phyloP scores from a whole-genome alignment of 148 eudicot genomes.

The Silene latifolia region DNA sequence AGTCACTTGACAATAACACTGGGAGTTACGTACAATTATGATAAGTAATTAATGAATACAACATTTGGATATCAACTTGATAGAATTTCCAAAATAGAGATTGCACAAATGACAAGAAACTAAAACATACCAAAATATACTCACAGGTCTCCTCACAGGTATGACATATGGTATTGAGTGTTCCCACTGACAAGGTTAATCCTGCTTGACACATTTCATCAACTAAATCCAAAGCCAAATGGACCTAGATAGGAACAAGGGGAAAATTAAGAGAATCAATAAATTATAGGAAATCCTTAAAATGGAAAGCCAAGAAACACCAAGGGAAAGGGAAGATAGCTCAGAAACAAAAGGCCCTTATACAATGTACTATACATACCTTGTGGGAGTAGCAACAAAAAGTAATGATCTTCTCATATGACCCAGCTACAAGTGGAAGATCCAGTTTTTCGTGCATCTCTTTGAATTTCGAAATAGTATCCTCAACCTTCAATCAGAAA shows the following conservation, averaged over 20 bases:
- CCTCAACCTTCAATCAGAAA: slow-evolving; percentile 59
- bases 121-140: slow-evolving; percentile 58
- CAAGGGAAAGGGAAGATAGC: not conserved
- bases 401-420: slow-evolving; percentile 67
- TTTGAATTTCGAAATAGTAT: slow-evolving; percentile 43
- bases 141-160: slow-evolving; percentile 71
- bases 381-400: slow-evolving; percentile 52
- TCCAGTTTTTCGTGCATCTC: slow-evolving; percentile 60
- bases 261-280: slow-evolving; percentile 8
- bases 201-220: slow-evolving; percentile 66
- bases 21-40: not conserved
- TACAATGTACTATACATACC: slow-evolving; percentile 36
- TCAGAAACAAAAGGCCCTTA: not conserved
- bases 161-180: slow-evolving; percentile 53
- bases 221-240: slow-evolving; percentile 64
- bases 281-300: slow-evolving; percentile 2
- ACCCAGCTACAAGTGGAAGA: slow-evolving; percentile 49
- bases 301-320: not conserved
- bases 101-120: not conserved
- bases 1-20: not conserved
- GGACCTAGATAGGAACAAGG: slow-evolving; percentile 41
- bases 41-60: too few relatives aligned
- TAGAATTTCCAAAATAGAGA: not conserved
- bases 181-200: slow-evolving; percentile 38
- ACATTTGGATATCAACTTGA: slow-evolving; percentile 11